These are phyloP conservation scores for Cetradonia linearis DNA, from an alignment of 495 filamentous ascomycete genomes.

Conservation along the genomic window DNA sequence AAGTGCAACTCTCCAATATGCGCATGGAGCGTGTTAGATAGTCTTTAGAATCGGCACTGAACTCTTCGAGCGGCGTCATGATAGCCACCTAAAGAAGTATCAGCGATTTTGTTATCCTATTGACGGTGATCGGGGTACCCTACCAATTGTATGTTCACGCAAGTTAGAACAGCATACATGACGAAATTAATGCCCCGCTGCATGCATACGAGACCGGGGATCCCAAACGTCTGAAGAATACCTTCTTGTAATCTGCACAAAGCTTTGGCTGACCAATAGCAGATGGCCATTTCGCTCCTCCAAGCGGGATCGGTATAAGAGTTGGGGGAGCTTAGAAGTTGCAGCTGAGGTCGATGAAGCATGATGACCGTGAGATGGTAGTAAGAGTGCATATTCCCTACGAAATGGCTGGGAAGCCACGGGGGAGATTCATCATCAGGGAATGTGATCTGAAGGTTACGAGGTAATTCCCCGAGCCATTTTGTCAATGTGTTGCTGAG, in stretches of 20 bases:
- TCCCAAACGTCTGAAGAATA: slow-evolving; percentile 63
- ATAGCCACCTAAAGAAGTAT: slow-evolving; percentile 63
- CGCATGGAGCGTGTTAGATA: slow-evolving; percentile 95
- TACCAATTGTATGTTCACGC: slow-evolving; percentile 92
- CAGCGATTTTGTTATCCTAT: background rate
- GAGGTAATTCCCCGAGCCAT: slow-evolving; percentile 70
- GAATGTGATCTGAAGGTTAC: slow-evolving; percentile 69
- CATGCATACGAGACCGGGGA: slow-evolving; percentile 84
- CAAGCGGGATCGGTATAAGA: slow-evolving; percentile 69
- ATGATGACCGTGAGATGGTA: slow-evolving; percentile 82
- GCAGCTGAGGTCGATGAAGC: slow-evolving; percentile 78
- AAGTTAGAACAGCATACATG: slow-evolving; percentile 84
- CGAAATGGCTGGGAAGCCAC: slow-evolving; percentile 79
- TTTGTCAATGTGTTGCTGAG: slow-evolving; percentile 61
- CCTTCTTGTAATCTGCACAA: slow-evolving; percentile 88
- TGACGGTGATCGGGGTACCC: slow-evolving; percentile 28
- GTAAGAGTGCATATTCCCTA: slow-evolving; percentile 88
- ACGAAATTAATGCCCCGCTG: slow-evolving; percentile 90
- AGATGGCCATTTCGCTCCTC: slow-evolving; percentile 80
- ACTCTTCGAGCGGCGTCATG: slow-evolving; percentile 84
- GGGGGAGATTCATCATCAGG: slow-evolving; percentile 70
- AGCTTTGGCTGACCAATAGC: slow-evolving; percentile 76
- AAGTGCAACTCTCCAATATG: slow-evolving; percentile 76
- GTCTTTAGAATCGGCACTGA: slow-evolving; percentile 74
- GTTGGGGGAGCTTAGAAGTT: slow-evolving; percentile 60